Evolutionary conservation across 495 filamentous ascomycete genomes (phyloP), one percentile per base, ranked within the genome.

Genomic region (Glutinoglossum americanum): DNA sequence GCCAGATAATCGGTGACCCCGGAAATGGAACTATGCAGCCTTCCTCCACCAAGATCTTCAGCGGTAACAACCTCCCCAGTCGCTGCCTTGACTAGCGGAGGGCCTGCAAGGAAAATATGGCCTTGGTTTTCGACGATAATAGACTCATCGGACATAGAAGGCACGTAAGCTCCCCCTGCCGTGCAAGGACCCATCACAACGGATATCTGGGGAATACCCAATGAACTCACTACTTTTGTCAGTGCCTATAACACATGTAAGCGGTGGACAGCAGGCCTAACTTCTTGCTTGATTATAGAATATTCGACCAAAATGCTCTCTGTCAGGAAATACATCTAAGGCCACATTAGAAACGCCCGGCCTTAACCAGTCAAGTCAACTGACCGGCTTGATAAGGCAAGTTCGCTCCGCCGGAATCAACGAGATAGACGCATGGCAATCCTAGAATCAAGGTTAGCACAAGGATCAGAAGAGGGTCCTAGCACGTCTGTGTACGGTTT

Each of bases 161-260:
- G 92, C 17, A 97, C 89, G 67, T 98, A 98, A 25, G 92, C 92
- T 32, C 92, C 92, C 55, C 92, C 92, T 0, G 89, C 89, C 0
- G 89, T 94, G 69, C 89, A 96, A n/a, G 92, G 83, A 0, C 92
- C 92, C 92, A 98, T 94, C 27, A 98, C 92, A 2, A 96, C 87
- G 1, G 87, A 81, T 59, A 98, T 83, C 67, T 98, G 92, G 0
- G 92, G 92, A 60, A 97, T 94, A 9, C 87, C 85, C 23, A 80
- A 67, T 8, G 85, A 76, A 57, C 76, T 81, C 85, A 90, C 72
- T 74, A 47, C 0, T 21, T 23, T n/a, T 23, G 41, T 49, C 30
- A 28, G 33, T 26, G 26, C 5, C 1, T 32, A 30, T 47, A 41
- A 4, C 54, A 11, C 19, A 41, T 30, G 11, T 28, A n/a, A 6